Percentiles rank a stretch among this genome's conserved stretches.
Evolutionary conservation across 2,329 filamentous ascomycete genomes (phyloP).

Genomic region (Intubia oerlemansii): DNA sequence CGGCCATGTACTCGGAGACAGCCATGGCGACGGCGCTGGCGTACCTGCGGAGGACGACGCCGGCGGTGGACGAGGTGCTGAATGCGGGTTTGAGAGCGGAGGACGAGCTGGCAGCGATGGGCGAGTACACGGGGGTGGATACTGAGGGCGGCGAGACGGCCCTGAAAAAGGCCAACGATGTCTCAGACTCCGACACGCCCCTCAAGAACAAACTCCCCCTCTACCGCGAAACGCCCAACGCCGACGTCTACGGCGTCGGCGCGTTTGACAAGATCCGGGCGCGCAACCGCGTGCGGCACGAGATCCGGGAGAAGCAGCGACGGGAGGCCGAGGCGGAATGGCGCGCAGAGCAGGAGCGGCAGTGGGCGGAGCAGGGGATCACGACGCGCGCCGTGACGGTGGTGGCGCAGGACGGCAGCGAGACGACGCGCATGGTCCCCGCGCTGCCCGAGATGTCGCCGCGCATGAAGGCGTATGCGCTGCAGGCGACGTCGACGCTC

Average conservation of each 20-base stretch:
- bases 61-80: slow-evolving; percentile 37
- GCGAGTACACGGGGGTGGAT: slow-evolving; percentile 10
- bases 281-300: slow-evolving; percentile 25
- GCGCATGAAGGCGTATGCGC: slow-evolving; percentile 19
- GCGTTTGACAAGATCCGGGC: slow-evolving; percentile 35
- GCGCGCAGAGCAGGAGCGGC: slow-evolving; percentile 4
- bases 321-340: slow-evolving; percentile 13
- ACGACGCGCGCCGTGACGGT: slow-evolving; percentile 3
- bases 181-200: background rate
- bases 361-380: slow-evolving; percentile 20
- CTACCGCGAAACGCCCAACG: slow-evolving; percentile 10
- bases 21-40: slow-evolving; percentile 25
- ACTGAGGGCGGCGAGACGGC: slow-evolving; percentile 5
- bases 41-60: slow-evolving; percentile 31
- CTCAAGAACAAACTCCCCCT: no score
- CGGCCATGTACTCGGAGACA: slow-evolving; percentile 18
- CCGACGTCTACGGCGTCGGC: slow-evolving; percentile 36
- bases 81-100: slow-evolving; percentile 41
- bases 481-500: slow-evolving; percentile 26
- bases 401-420: slow-evolving; percentile 1
- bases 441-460: slow-evolving; percentile 13
- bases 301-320: slow-evolving; percentile 17
- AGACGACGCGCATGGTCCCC: slow-evolving; percentile 14
- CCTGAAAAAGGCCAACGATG: slow-evolving; percentile 2
- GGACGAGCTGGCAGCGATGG: slow-evolving; percentile 35